phyloP scores from a whole-genome alignment of 495 filamentous ascomycete species.

The Cladorrhinum samala region DNA sequence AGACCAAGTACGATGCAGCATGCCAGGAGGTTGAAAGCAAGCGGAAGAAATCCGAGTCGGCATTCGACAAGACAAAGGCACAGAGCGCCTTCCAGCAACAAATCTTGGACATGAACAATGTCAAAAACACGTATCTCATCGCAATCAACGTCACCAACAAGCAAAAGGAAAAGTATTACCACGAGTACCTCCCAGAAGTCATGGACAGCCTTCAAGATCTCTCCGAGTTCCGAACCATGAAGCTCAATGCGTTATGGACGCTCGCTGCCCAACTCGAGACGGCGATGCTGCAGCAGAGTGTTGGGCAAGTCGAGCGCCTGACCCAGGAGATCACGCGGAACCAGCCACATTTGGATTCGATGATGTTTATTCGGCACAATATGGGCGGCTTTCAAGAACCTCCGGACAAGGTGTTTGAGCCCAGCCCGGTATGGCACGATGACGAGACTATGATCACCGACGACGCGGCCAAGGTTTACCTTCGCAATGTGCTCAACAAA shows the following conservation, averaged over 20 bases:
- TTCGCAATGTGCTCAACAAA: conserved; percentile 86
- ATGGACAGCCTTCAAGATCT: conserved; percentile 88
- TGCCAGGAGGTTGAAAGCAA: conserved; percentile 93
- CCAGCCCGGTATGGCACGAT: conserved; percentile 96
- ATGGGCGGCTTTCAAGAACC: conserved; percentile 75
- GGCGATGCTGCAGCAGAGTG: conserved; percentile 61
- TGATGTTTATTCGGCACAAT: conserved; percentile 97
- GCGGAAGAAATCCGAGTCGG: conserved; percentile 87
- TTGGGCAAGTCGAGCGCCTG: conserved; percentile 62
- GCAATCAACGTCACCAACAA: conserved; percentile 93
- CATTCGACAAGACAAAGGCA: conserved; percentile 85
- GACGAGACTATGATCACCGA: conserved; percentile 77
- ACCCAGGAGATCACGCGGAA: conserved; percentile 82
- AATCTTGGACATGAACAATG: conserved; percentile 86
- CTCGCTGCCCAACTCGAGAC: conserved; percentile 73
- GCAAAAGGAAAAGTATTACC: conserved; percentile 91
- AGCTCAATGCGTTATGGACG: conserved; percentile 81
- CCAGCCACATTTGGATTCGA: conserved; percentile 78
- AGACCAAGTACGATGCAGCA: conserved; percentile 83
- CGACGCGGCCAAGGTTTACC: conserved; percentile 78
- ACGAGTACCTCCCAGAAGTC: conserved; percentile 92
- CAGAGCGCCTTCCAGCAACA: conserved; percentile 87
- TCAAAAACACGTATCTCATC: conserved; percentile 97
- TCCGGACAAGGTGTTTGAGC: conserved; percentile 76
- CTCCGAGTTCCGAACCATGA: conserved; percentile 76